phyloP scores from a whole-genome alignment of 352 stramenopile genomes.

The Phytopythium cucurbitacearum region DNA sequence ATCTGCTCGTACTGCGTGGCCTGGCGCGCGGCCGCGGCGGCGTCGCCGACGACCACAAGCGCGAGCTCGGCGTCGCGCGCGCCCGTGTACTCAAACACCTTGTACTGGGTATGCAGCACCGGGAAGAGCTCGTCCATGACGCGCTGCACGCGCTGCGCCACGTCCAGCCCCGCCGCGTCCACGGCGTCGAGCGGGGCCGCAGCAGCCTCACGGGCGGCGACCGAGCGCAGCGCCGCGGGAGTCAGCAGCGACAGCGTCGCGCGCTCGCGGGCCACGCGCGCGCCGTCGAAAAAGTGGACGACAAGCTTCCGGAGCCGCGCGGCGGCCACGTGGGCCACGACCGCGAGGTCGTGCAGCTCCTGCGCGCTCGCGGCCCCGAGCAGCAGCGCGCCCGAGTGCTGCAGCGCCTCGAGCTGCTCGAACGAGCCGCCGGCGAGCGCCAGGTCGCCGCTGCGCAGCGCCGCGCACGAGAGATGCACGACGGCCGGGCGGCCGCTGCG shows the following conservation, averaged over 20 bases:
- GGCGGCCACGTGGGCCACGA: conserved; percentile 71
- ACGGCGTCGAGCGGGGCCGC: background rate
- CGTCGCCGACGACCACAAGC: conserved; percentile 68
- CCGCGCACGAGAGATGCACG: conserved; percentile 63
- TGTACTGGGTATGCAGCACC: conserved; percentile 73
- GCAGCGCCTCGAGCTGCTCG: conserved; percentile 56
- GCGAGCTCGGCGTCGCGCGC: conserved; percentile 59
- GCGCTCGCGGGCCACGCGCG: conserved; percentile 56
- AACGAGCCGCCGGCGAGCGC: conserved; percentile 45
- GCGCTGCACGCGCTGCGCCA: conserved; percentile 62
- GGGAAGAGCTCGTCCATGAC: conserved; percentile 77
- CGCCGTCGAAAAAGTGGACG: conserved; percentile 81
- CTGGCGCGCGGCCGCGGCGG: conserved; percentile 44
- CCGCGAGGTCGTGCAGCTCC: conserved; percentile 74
- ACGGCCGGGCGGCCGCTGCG: conserved; percentile 26
- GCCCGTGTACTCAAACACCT: conserved; percentile 79
- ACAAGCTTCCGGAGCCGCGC: conserved; percentile 54
- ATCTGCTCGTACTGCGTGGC: conserved; percentile 73
- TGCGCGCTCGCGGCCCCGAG: conserved; percentile 64
- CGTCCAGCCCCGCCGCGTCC: conserved; percentile 9
- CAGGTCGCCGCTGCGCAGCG: conserved; percentile 39
- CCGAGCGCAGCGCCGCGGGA: conserved; percentile 40
- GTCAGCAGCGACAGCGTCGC: conserved; percentile 55
- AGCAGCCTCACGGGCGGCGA: conserved; percentile 25
- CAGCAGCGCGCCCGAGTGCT: conserved; percentile 60